Evolutionary conservation across 2,329 filamentous ascomycete species (phyloP).

Genomic region (Diaporthe nobilis): DNA sequence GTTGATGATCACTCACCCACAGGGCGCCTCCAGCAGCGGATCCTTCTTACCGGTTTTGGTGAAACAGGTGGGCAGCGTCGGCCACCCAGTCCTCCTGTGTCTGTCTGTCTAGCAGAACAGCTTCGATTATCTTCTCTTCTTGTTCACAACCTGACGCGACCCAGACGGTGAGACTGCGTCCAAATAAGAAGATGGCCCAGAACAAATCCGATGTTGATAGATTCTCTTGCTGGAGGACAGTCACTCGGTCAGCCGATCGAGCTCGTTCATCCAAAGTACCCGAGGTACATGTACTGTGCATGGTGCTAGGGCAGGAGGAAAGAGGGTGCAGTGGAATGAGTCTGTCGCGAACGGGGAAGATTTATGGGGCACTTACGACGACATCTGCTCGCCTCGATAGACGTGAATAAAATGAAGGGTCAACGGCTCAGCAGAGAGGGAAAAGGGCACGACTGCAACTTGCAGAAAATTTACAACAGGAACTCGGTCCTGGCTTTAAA

Average conservation of each 20-base stretch:
- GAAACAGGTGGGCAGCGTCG: conserved; percentile 24
- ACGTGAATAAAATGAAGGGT: not conserved
- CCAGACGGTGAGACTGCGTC: not conserved
- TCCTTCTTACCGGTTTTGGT: conserved; percentile 9
- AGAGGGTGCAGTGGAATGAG: conserved; percentile 4
- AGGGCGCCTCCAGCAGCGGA: conserved; percentile 10
- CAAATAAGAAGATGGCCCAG: not conserved
- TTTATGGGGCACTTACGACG: conserved; percentile 34
- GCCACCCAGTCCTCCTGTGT: not conserved
- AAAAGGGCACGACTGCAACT: not conserved
- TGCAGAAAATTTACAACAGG: not conserved
- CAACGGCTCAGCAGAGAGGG: not conserved
- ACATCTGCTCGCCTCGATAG: conserved; percentile 5
- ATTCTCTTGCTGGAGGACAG: not conserved
- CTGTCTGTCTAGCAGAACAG: too few species aligned
- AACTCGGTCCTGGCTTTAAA: conserved; percentile 13
- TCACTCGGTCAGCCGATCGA: conserved; percentile 11
- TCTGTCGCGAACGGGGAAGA: not conserved
- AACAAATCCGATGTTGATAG: not conserved
- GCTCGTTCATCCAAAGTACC: not conserved
- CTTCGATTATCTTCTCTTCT: not conserved
- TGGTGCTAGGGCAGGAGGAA: not conserved
- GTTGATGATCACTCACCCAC: conserved; percentile 16
- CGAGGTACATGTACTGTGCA: not conserved
- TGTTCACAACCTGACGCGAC: not conserved